A percentile compares a stretch with the other conserved stretches of the same genome.
These are phyloP conservation scores for Erythrophleum ivorense DNA, from an alignment of 331 rosid genomes.

Conservation along the genomic window DNA sequence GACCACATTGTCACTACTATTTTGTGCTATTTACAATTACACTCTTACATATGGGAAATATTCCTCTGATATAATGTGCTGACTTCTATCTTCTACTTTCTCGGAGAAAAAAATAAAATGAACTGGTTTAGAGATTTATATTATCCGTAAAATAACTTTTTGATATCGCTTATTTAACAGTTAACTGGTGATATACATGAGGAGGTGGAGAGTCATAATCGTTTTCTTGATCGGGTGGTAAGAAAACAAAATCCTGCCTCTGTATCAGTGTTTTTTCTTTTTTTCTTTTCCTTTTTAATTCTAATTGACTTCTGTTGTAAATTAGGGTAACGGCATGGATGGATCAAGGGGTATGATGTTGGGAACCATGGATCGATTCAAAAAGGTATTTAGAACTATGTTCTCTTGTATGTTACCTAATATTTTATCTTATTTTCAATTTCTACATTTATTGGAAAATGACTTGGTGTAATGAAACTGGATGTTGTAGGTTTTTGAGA, in stretches of 20 bases:
- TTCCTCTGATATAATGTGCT: not conserved
- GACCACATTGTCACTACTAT: constrained; percentile 3
- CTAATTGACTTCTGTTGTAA: constrained; percentile 34
- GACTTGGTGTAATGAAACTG: constrained; percentile 36
- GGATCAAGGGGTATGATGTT: constrained; percentile 91
- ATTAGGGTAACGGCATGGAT: constrained; percentile 88
- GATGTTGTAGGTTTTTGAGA: constrained; percentile 81
- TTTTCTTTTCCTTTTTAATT: not conserved
- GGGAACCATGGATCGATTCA: constrained; percentile 96
- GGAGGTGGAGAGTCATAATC: constrained; percentile 91
- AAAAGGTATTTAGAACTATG: constrained; percentile 60
- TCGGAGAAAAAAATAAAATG: constrained; percentile 4
- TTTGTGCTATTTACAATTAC: constrained; percentile 1
- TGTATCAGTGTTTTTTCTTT: not conserved
- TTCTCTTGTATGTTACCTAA: constrained; percentile 23
- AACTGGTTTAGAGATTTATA: constrained; percentile 31
- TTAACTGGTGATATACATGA: constrained; percentile 94
- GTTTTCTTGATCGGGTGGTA: constrained; percentile 85
- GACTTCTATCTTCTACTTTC: not conserved
- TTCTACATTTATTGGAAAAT: constrained; percentile 28
- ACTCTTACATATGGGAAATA: not conserved
- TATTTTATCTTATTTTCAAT: constrained; percentile 14
- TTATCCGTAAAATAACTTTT: constrained; percentile 11
- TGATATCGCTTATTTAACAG: constrained; percentile 53
- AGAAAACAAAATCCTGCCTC: constrained; percentile 32